Evolutionary conservation across 2,329 filamentous ascomycete genomes (phyloP).

Genomic region (Monosporascus sp.): DNA sequence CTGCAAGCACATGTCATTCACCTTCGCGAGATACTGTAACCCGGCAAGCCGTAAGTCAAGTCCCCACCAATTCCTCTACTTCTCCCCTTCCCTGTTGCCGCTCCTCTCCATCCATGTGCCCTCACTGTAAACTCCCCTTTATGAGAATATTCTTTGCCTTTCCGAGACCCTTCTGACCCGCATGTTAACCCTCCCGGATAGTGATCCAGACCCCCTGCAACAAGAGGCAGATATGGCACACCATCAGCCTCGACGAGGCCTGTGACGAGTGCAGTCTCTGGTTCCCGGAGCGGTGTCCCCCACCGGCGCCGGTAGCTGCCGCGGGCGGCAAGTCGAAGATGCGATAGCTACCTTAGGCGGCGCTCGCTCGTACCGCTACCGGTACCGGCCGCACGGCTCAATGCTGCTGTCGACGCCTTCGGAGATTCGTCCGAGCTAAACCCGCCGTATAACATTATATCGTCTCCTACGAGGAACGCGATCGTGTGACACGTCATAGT

Average conservation of each 20-base stretch:
- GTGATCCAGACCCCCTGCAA: slow-evolving; percentile 32
- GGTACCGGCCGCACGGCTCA: background rate
- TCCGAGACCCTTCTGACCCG: too few species aligned
- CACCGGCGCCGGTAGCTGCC: background rate
- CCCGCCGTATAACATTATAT: too few species aligned
- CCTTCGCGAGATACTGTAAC: slow-evolving; percentile 31
- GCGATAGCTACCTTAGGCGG: background rate
- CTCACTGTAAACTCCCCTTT: background rate
- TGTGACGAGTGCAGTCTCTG: slow-evolving; percentile 31
- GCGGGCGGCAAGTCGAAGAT: background rate
- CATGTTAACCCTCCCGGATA: background rate
- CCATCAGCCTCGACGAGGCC: slow-evolving; percentile 28
- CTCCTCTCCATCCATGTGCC: background rate
- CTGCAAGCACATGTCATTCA: slow-evolving; percentile 30
- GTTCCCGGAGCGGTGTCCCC: slow-evolving; percentile 16
- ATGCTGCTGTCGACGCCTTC: background rate
- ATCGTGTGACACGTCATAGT: too few species aligned
- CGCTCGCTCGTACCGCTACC: too few species aligned
- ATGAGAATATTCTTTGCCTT: background rate
- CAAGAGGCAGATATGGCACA: slow-evolving; percentile 30
- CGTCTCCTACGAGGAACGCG: too few species aligned
- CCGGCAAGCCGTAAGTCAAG: slow-evolving; percentile 17
- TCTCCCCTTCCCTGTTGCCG: background rate
- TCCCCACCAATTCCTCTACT: background rate
- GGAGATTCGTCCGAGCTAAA: background rate